Conservation (phyloP, 495 filamentous ascomycete genomes). For the Aspergillus hancockii region DNA sequence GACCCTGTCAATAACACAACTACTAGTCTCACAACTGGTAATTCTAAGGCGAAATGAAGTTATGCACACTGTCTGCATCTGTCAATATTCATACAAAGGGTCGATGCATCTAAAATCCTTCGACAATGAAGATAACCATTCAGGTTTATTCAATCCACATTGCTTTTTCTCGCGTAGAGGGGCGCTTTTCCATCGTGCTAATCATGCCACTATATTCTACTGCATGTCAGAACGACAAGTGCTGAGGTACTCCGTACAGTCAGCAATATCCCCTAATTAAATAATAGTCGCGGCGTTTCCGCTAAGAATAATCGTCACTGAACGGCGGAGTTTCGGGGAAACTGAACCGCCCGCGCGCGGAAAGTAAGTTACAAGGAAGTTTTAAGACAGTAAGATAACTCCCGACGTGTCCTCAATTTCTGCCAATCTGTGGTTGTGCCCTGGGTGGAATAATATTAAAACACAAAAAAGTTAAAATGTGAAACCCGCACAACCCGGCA, state of each 20-base stretch:
- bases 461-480: constrained; percentile 24
- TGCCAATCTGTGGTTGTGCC: not conserved
- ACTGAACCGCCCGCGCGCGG: not conserved
- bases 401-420: not conserved
- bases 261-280: not conserved
- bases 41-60: not conserved
- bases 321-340: constrained; percentile 5
- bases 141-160: not conserved
- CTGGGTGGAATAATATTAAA: not conserved
- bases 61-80: not conserved
- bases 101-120: constrained; percentile 1
- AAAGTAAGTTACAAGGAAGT: not conserved
- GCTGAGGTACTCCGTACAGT: not conserved
- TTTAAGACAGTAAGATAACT: not conserved
- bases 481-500: constrained; percentile 33
- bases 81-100: not conserved
- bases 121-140: not conserved
- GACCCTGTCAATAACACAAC: not conserved
- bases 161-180: not conserved
- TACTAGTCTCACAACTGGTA: not conserved
- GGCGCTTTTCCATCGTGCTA: not conserved
- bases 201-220: not conserved
- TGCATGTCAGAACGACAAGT: not conserved
- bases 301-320: not conserved
- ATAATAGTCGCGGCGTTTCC: not conserved